Percentiles rank a stretch among this genome's conserved stretches.
Conservation (phyloP, 495 filamentous ascomycete species). For the Beverwykella pulmonaria region DNA sequence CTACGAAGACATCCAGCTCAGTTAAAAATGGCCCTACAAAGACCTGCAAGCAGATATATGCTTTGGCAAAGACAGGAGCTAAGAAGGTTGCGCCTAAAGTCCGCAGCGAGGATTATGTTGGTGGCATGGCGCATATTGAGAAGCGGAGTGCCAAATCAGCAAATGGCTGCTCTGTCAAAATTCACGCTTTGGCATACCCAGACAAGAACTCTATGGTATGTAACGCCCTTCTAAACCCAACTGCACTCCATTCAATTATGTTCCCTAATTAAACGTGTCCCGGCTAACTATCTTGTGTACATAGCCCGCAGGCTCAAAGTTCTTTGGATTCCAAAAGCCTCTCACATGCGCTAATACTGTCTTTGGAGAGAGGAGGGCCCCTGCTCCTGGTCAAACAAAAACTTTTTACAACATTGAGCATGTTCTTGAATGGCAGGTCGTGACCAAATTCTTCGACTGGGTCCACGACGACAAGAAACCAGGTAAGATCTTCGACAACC, state of each 20-base stretch:
- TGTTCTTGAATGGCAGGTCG: not conserved
- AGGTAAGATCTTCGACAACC: not conserved
- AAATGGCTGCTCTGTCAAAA: not conserved
- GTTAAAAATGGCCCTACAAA: not conserved
- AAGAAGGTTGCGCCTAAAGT: not conserved
- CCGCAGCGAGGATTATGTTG: not conserved
- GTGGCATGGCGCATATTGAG: not conserved
- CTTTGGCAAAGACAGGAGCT: not conserved
- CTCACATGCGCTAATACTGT: not conserved
- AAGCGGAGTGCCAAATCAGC: not conserved
- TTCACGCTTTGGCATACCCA: not conserved
- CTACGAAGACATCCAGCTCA: not conserved
- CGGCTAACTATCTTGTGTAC: too few species aligned
- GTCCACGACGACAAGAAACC: not conserved
- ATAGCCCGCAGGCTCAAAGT: too few species aligned
- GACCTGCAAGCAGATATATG: not conserved
- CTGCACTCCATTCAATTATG: too few species aligned
- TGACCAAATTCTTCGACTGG: not conserved
- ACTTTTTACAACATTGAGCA: not conserved
- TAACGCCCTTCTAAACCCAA: not conserved
- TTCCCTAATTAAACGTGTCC: too few species aligned
- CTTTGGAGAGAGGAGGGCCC: not conserved
- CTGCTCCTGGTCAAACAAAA: not conserved
- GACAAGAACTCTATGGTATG: not conserved
- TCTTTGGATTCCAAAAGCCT: not conserved